phyloP scores from a whole-genome alignment of 176 grass and related monocot genomes.

The Echinochloa phyllopogon region DNA sequence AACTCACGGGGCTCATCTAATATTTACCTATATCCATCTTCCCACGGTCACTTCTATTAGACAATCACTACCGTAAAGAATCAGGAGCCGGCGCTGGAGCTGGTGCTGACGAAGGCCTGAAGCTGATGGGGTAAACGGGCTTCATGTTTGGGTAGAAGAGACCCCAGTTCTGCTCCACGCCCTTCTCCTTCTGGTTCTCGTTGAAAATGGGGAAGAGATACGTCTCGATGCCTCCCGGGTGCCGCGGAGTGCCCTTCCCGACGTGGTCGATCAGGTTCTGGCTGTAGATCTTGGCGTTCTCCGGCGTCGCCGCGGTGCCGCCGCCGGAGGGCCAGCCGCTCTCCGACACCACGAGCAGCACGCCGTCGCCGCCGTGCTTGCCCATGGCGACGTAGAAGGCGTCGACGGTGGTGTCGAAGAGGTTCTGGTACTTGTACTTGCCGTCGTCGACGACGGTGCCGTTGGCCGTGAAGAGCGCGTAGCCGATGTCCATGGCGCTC shows the following conservation, averaged over 20 bases:
- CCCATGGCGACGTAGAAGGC: background rate
- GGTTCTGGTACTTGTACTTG: background rate
- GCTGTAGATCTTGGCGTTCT: background rate
- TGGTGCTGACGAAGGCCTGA: too few species aligned
- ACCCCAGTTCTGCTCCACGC: background rate
- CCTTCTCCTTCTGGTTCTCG: background rate
- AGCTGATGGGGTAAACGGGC: background rate
- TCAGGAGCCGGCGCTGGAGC: too few species aligned
- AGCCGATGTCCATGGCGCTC: background rate
- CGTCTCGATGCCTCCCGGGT: background rate
- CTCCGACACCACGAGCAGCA: background rate
- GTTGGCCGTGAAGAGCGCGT: background rate
- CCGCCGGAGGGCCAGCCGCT: slow-evolving; percentile 9
- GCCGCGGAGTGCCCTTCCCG: background rate
- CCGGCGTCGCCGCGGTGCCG: background rate
- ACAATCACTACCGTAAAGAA: too few species aligned
- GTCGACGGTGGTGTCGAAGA: slow-evolving; percentile 9
- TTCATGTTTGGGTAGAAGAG: background rate
- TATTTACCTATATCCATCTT: too few species aligned
- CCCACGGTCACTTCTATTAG: too few species aligned
- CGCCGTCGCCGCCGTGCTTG: background rate
- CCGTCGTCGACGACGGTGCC: background rate
- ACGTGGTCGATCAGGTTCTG: background rate
- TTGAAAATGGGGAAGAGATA: background rate
- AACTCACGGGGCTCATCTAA: too few species aligned